Evolutionary conservation across 306 rosid species (phyloP), one percentile per base, ranked within the genome.

Genomic region (Quercus agrifolia): DNA sequence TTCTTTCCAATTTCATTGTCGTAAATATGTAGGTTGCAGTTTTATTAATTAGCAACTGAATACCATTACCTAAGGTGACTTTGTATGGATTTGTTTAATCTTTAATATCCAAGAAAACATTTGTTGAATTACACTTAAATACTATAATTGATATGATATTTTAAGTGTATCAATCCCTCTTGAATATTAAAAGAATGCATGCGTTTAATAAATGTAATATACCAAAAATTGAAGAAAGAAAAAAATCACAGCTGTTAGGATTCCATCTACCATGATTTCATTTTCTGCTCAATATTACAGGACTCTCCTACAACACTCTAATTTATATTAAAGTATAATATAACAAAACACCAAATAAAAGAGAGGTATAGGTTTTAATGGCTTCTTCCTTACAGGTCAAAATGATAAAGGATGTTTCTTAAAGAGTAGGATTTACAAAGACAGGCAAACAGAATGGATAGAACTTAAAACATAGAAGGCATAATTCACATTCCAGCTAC

Each of bases 181-280:
- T 49, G 5, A 49, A 49, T 77, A 57, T 86, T 55, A 51, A 49
- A 77, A 38, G 78, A 71, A 30, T 77, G 78, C 78, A 61, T 62
- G 67, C 57, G 66, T 71, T 49, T 83, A 77, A 74, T 64, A 11
- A 74, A 54, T 80, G 71, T 27, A 56, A 46, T 4, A 84, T 54
- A 73, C 52, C 70, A 49, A 10, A 49, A 49, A 49, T 49, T 49
- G 54, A 49, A 49, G 62, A 72, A 25, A 76, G 80, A 78, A 81
- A 78, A 81, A 68, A 85, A 64, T 80, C 78, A 30, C 64, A 58
- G 25, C 80, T 67, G 82, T 74, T 80, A 41, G 85, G 91, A 73
- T 38, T 78, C 86, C 80, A 74, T 77, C 81, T 20, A 77, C 21
- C 74, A 44, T 63, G 74, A 76, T 70, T 78, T 76, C 66, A 10